These are phyloP conservation scores for Gastrolobium villosum DNA, from an alignment of 306 rosid genomes.

Conservation along the genomic window DNA sequence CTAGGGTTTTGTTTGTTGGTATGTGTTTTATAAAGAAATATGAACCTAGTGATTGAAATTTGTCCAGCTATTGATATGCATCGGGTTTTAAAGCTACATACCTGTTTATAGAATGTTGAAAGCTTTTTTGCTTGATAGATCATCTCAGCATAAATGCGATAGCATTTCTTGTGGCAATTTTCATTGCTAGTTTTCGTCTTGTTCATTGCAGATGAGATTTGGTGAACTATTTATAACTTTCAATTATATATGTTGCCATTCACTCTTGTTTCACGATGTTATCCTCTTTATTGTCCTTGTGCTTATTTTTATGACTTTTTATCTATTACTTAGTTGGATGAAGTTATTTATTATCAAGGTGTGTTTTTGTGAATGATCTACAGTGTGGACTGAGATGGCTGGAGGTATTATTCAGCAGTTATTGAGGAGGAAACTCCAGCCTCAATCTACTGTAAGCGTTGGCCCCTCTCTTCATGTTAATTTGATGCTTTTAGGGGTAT, in stretches of 20 bases:
- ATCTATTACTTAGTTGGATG: neutral
- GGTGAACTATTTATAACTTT: neutral
- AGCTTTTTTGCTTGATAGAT: neutral
- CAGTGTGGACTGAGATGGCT: neutral
- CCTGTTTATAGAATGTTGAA: neutral
- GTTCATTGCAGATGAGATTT: neutral
- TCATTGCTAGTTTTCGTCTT: neutral
- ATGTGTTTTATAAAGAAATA: neutral
- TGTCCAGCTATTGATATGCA: neutral
- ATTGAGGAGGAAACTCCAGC: too few relatives aligned
- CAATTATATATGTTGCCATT: neutral
- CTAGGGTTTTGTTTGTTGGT: neutral
- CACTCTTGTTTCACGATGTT: neutral
- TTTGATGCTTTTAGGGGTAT: too few relatives aligned
- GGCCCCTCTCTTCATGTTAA: too few relatives aligned
- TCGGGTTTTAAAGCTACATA: neutral
- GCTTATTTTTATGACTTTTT: neutral
- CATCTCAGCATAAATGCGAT: neutral
- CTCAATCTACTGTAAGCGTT: too few relatives aligned
- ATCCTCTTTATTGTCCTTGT: neutral
- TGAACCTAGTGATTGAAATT: neutral
- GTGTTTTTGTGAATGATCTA: neutral
- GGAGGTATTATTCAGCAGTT: too few relatives aligned
- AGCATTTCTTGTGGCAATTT: neutral
- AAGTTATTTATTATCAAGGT: neutral